Evolutionary conservation across 768 basidiomycete species (phyloP).

Genomic region (Russula sp.): DNA sequence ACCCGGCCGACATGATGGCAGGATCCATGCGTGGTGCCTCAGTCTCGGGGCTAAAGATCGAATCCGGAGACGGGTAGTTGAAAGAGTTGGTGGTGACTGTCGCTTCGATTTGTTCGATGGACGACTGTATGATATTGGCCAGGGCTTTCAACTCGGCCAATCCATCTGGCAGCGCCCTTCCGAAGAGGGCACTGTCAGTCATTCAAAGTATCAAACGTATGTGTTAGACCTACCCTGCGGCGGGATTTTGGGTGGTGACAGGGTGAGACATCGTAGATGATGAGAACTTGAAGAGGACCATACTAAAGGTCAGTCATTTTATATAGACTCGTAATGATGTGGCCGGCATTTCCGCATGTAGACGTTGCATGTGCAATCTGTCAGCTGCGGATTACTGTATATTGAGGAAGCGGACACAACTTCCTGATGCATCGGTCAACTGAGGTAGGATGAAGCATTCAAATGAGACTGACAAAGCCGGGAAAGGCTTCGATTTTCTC

Average conservation of each 20-base stretch:
- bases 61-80: conserved; percentile 4
- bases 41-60: conserved; percentile 1
- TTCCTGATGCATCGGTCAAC: too few relatives aligned
- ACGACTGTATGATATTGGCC: conserved; percentile 14
- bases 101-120: conserved; percentile 9
- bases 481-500: too few relatives aligned
- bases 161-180: neutral
- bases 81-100: conserved; percentile 3
- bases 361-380: too few relatives aligned
- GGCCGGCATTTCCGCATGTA: too few relatives aligned
- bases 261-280: neutral
- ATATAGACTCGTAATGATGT: too few relatives aligned
- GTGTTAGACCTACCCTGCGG: neutral
- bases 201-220: neutral
- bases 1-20: conserved; percentile 8
- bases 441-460: too few relatives aligned
- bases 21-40: conserved; percentile 16
- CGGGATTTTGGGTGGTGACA: neutral
- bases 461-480: too few relatives aligned
- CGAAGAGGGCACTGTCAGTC: neutral
- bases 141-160: conserved; percentile 6
- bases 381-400: too few relatives aligned
- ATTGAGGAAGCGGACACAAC: too few relatives aligned
- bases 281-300: too few relatives aligned
- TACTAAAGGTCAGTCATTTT: too few relatives aligned